Evolutionary conservation across 495 filamentous ascomycete genomes (phyloP), one percentile per base, ranked within the genome.

Genomic region (Lasiosphaeriaceae sp.): DNA sequence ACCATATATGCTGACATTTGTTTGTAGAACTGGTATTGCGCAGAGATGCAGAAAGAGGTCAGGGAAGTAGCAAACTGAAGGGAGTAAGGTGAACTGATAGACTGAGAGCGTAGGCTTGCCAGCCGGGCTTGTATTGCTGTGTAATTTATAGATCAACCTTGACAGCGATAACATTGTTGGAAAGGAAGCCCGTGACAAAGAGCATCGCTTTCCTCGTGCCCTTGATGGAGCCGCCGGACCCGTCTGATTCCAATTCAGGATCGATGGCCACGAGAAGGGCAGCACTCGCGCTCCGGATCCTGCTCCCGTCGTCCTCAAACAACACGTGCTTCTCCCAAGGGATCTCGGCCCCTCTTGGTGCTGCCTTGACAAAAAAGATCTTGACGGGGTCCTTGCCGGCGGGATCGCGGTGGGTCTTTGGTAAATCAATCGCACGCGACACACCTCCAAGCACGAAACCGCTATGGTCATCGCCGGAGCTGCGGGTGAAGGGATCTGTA

Each of bases 231-330:
- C 3, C n/a, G 5, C 71, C 72, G 22, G n/a, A n/a, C n/a, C 56
- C 65, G 21, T 72, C 69, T 1, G 57, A 52, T 8, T 61, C 55
- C 31, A 31, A 16, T 26, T 19, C 29, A 0, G 75, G 75, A 56
- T 83, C 72, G 57, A 83, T 75, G 0, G 79, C 72, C 3, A 87
- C 70, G 47, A 86, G 54, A 0, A 84, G 75, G 0, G 81, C 79
- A 0, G 78, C 74, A 61, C 79, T 85, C 12, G 73, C 77, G 16
- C 68, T 73, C 22, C 80, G 68, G 56, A 87, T 71, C 48, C 63
- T 68, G 8, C 58, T 70, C 6, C 84, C 82, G 57, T 85, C 81
- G 61, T 87, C 84, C 56, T 80, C 77, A 56, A 86, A 85, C 11
- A 87, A 34, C 17, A 85, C 17, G 19, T 61, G 66, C 47, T 70